Evolutionary conservation across 352 stramenopile species (phyloP), one percentile per base, ranked within the genome.

Genomic region (Globisporangium parvum): DNA sequence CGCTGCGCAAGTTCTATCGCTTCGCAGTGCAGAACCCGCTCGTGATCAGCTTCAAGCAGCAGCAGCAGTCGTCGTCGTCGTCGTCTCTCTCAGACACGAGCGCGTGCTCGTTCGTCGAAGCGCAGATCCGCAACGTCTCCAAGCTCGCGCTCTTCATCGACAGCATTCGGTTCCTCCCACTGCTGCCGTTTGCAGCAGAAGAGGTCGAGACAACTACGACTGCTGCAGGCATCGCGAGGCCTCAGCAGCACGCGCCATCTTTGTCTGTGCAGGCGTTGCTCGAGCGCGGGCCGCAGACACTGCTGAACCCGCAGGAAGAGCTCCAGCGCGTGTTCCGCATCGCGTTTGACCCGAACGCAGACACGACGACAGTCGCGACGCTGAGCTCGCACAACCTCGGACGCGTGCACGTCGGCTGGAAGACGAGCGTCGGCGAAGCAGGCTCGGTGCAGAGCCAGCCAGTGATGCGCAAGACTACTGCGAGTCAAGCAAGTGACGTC

Each of bases 21-120:
- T 97, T 97, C 48, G 83, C 75, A 0, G 88, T 97, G 47, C 84
- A 96, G 39, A 96, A 96, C 59, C 88, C 88, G 37, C 60, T 97
- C 37, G 77, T 87, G 18, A 90, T 96, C 49, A 86, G 70, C 37
- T 95, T 93, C 56, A 91, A 95, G 60, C 82, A 95, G 62, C 65
- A 73, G 26, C 59, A 69, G n/a, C 31, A 37, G 31, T 37, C 31
- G 28, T 33, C 28, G 28, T 33, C 28, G 28, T 33, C 28, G 28
- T n/a, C n/a, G 26, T 31, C 26, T 31, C 60, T 70, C 23, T 49
- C 70, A 17, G 63, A 80, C 3, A 74, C 87, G 44, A 76, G 31
- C 31, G 31, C 31, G 31, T 37, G 8, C 31, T 37, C 70, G 5
- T 60, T 91, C 17, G 75, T 95, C 5, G 82, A 95, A 60, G 80